A percentile compares a stretch with the other conserved stretches of the same genome.
Conservation (phyloP, 768 basidiomycete species). For the Boletales sp. region DNA sequence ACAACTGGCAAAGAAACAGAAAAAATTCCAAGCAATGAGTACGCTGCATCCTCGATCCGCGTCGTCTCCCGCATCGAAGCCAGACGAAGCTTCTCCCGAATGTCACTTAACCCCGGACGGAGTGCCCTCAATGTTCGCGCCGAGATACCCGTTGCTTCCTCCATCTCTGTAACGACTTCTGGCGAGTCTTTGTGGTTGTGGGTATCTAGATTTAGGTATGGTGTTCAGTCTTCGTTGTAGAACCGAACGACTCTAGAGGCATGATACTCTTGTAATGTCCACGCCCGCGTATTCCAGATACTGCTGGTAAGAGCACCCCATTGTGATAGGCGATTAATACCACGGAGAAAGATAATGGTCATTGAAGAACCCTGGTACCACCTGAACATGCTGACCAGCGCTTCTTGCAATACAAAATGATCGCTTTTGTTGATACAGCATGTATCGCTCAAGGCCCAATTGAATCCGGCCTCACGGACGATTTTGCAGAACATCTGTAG, state of each 20-base stretch:
- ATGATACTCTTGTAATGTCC: constrained; percentile 13
- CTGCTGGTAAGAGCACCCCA: not conserved
- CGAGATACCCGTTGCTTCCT: not conserved
- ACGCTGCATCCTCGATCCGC: constrained; percentile 9
- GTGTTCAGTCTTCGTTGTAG: constrained; percentile 9
- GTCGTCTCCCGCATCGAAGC: constrained; percentile 9
- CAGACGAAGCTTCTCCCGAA: constrained; percentile 4
- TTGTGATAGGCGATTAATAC: not conserved
- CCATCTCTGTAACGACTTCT: constrained; percentile 7
- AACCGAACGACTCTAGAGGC: constrained; percentile 9
- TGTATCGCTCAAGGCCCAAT: constrained; percentile 10
- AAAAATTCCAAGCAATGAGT: constrained; percentile 7
- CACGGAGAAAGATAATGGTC: constrained; percentile 2
- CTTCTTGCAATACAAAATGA: not conserved
- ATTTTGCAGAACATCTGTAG: not conserved
- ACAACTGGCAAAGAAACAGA: constrained; percentile 3
- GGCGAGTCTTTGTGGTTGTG: constrained; percentile 7
- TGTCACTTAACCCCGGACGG: constrained; percentile 1
- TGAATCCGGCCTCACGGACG: not conserved
- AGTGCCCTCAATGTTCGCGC: not conserved
- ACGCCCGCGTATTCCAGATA: not conserved
- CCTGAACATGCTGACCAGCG: not conserved
- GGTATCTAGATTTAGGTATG: constrained; percentile 2
- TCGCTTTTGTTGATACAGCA: not conserved
- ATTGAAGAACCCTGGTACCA: not conserved